phyloP scores from a whole-genome alignment of 176 grass and related monocot species.

The Cocos nucifera region DNA sequence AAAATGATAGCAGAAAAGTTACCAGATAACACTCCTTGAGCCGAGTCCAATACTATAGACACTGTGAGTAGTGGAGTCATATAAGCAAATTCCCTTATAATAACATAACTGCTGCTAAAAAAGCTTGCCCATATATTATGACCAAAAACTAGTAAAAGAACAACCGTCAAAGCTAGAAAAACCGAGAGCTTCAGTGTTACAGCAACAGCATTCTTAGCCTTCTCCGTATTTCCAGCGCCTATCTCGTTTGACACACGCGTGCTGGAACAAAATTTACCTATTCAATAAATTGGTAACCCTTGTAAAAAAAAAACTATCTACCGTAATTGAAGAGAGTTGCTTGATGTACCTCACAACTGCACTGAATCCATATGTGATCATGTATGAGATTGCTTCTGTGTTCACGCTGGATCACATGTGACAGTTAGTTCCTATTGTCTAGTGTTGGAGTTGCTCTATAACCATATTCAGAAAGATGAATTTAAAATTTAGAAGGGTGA shows the following conservation, averaged over 20 bases:
- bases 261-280: too few relatives aligned
- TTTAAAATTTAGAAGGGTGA: too few relatives aligned
- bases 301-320: too few relatives aligned
- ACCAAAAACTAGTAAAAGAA: slow-evolving; percentile 44
- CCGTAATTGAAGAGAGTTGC: background rate
- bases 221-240: slow-evolving; percentile 45
- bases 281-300: too few relatives aligned
- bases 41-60: slow-evolving; percentile 75
- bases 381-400: slow-evolving; percentile 20
- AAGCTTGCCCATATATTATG: slow-evolving; percentile 56
- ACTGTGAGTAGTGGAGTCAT: slow-evolving; percentile 46
- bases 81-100: slow-evolving; percentile 44
- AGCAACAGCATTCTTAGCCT: slow-evolving; percentile 55
- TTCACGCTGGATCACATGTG: too few relatives aligned
- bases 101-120: slow-evolving; percentile 53
- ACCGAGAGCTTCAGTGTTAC: slow-evolving; percentile 73
- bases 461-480: too few relatives aligned
- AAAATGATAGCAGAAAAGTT: background rate
- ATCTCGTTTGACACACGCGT: slow-evolving; percentile 90
- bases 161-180: slow-evolving; percentile 41
- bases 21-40: slow-evolving; percentile 74
- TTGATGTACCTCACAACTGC: slow-evolving; percentile 59
- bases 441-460: too few relatives aligned
- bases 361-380: slow-evolving; percentile 82
- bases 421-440: too few relatives aligned